Evolutionary conservation across 176 grass and related monocot species (phyloP).

Genomic region (Guadua angustifolia): DNA sequence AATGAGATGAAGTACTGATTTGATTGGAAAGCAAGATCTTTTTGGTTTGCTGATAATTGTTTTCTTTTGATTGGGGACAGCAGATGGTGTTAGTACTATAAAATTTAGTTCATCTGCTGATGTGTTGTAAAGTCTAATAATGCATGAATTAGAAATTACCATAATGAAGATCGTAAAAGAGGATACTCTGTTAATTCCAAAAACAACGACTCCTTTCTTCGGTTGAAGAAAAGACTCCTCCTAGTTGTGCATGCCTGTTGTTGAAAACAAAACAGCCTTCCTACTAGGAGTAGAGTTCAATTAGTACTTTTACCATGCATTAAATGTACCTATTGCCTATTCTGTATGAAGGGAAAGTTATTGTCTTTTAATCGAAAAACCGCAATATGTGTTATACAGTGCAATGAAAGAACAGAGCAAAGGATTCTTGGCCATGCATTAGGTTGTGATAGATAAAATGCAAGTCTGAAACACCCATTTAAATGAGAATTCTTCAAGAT

Average conservation of each 20-base stretch:
- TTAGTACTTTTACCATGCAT: background rate
- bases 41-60: constrained; percentile 6
- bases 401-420: background rate
- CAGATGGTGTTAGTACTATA: background rate
- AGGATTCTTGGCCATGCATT: background rate
- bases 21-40: constrained; percentile 6
- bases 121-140: constrained; percentile 21
- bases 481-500: background rate
- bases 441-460: background rate
- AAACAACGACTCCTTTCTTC: background rate
- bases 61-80: background rate
- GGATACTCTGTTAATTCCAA: background rate
- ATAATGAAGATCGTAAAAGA: background rate
- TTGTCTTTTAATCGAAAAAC: background rate
- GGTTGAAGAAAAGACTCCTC: background rate
- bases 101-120: background rate
- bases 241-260: background rate
- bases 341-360: background rate
- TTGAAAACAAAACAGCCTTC: background rate
- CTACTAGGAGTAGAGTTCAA: background rate
- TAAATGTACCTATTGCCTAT: background rate
- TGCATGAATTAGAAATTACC: background rate
- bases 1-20: background rate
- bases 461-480: background rate
- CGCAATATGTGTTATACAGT: background rate